Base-by-base conservation (phyloP, 2,329 filamentous ascomycete species). In the Parastagonospora avenae region DNA sequence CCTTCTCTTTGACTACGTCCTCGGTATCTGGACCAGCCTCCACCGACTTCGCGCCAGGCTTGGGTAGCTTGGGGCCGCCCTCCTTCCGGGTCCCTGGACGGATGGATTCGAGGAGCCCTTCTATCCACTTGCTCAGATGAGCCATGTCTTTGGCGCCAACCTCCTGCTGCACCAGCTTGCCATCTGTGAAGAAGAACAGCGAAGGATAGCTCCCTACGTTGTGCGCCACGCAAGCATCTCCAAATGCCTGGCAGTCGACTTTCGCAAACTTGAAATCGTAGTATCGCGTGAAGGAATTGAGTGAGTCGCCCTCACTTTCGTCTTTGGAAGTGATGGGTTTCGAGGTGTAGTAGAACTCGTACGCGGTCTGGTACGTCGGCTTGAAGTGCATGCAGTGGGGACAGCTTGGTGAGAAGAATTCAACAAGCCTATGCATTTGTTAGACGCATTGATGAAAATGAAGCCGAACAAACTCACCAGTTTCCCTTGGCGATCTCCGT, bases 271-370 rank as follows among this genome's bases (percentile, higher is more conserved):
- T 86, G 74, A 96, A 93, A 74, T 93, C 86, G 76, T 97, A 97
- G 73, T 86, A 94, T 47, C 87, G 81, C 29, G 87, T 86, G 68
- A 97, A 97, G 4, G 83, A 82, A 67, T 87, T 87, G 36, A 85
- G 71, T 1, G 80, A 77, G 64, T 76, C 79, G 63, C 71, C 76
- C 27, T 74, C 68, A 38, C 77, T 78, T 8, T 77, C 74, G 16
- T 81, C 74, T 42, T 79, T 75, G 44, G 79, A 74, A 8, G 54
- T 48, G 24, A 87, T 77, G 12, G 89, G 88, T 64, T 91, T 87
- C 32, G 91, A 94, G 32, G 92, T 97, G 77, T 91, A 86, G 78
- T 97, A 99, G 75, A 87, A 97, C 77, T 99, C 94, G 80, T 97
- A 96, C 11, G 93, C 75, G 4, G 92, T 97, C 76, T 97, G 92